Conservation (phyloP, 2,329 filamentous ascomycete species). For the Pyrenophora teres region DNA sequence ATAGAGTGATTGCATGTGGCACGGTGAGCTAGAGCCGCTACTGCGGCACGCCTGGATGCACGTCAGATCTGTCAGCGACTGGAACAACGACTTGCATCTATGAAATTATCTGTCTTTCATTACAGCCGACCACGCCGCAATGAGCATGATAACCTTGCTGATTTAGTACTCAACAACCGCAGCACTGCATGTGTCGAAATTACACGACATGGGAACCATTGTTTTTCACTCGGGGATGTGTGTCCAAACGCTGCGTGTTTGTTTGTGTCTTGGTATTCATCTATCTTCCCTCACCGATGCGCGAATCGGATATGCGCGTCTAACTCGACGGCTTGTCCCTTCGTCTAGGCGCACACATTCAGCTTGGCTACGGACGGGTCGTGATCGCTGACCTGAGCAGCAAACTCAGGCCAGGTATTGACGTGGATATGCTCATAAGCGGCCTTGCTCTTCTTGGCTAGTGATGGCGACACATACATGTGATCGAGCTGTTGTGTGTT, state of each 20-base stretch:
- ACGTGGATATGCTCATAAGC: slow-evolving; percentile 71
- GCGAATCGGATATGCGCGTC: slow-evolving; percentile 6
- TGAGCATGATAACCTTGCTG: slow-evolving; percentile 9
- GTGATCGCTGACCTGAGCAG: slow-evolving; percentile 67
- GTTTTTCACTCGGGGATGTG: not conserved
- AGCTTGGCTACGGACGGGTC: slow-evolving; percentile 69
- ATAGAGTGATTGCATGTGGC: slow-evolving; percentile 13
- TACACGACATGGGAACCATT: not conserved
- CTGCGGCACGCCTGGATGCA: slow-evolving; percentile 7
- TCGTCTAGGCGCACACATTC: slow-evolving; percentile 58
- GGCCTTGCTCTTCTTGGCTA: slow-evolving; percentile 48
- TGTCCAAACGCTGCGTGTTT: not conserved
- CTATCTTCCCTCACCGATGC: not conserved
- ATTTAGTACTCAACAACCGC: slow-evolving; percentile 7
- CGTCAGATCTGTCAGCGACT: slow-evolving; percentile 9
- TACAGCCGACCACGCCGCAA: slow-evolving; percentile 17
- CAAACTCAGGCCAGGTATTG: slow-evolving; percentile 68
- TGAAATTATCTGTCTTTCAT: not conserved
- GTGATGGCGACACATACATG: slow-evolving; percentile 65
- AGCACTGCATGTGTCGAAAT: not conserved
- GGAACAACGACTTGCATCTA: slow-evolving; percentile 3
- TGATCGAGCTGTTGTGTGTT: slow-evolving; percentile 74
- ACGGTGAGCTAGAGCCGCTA: slow-evolving; percentile 17
- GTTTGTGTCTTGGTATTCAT: slow-evolving; percentile 2
- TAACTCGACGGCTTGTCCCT: slow-evolving; percentile 2